phyloP scores from a whole-genome alignment of 192 early-diverging fungal genomes.

The Thamnidium elegans region DNA sequence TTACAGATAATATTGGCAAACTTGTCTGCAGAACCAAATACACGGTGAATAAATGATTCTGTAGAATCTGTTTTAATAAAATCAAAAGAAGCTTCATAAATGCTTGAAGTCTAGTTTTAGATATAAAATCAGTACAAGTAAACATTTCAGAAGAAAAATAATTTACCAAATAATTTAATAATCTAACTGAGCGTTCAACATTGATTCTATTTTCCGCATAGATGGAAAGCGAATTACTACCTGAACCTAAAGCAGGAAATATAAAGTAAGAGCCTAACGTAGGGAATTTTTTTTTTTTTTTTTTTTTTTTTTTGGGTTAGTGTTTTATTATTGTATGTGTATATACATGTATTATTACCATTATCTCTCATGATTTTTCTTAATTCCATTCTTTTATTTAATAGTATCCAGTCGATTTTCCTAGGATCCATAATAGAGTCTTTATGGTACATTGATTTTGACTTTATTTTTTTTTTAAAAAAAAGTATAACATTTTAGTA shows the following conservation, averaged over 20 bases:
- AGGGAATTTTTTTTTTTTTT: no score
- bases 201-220: slow-evolving; percentile 63
- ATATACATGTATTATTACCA: slow-evolving; percentile 31
- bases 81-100: slow-evolving; percentile 4
- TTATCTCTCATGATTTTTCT: slow-evolving; percentile 71
- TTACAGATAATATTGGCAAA: slow-evolving; percentile 23
- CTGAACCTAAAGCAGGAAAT: slow-evolving; percentile 59
- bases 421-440: slow-evolving; percentile 48
- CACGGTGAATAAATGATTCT: slow-evolving; percentile 9
- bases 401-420: slow-evolving; percentile 75
- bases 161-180: slow-evolving; percentile 64
- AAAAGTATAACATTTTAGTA: slow-evolving; percentile 13
- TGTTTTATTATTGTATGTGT: no score
- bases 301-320: no score
- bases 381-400: slow-evolving; percentile 51
- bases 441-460: slow-evolving; percentile 36
- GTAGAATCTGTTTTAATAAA: not conserved
- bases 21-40: slow-evolving; percentile 9
- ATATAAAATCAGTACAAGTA: not conserved
- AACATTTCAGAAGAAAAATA: not conserved
- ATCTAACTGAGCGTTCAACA: slow-evolving; percentile 64
- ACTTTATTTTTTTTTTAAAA: slow-evolving; percentile 41
- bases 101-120: not conserved
- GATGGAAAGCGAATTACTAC: slow-evolving; percentile 46
- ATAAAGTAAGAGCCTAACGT: slow-evolving; percentile 45